Percentiles rank a stretch among this genome's conserved stretches.
phyloP scores from a whole-genome alignment of 768 basidiomycete genomes.

The Phlebiopsis flavidoalba region DNA sequence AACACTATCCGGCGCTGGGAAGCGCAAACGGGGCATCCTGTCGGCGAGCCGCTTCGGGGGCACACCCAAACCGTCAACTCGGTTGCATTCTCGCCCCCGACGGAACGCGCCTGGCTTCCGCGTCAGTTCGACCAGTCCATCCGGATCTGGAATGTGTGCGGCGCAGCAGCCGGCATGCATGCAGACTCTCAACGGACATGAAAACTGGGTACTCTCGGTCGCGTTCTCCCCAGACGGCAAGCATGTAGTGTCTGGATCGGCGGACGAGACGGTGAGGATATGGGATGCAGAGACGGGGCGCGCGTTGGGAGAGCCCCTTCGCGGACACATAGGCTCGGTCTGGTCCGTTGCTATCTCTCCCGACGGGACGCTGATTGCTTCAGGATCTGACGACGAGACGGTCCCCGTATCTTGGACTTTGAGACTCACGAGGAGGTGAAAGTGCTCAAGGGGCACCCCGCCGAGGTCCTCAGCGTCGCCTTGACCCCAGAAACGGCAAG shows the following conservation, averaged over 20 bases:
- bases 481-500: background rate
- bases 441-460: background rate
- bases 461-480: background rate
- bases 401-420: slow-evolving; percentile 3
- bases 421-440: background rate
- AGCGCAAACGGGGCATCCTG: background rate
- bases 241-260: background rate
- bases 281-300: background rate
- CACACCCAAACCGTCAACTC: slow-evolving; percentile 14
- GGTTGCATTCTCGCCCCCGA: slow-evolving; percentile 25
- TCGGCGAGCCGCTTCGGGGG: background rate
- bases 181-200: slow-evolving; percentile 1
- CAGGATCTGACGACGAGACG: background rate
- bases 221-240: slow-evolving; percentile 7
- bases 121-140: slow-evolving; percentile 18
- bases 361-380: background rate
- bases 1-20: background rate
- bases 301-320: background rate
- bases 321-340: background rate
- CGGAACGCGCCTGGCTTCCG: slow-evolving; percentile 17
- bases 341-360: slow-evolving; percentile 3
- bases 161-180: background rate
- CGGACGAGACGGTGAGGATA: background rate
- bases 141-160: slow-evolving; percentile 17
- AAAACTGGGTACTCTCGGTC: background rate